Percentiles rank a stretch among this genome's conserved stretches.
phyloP scores from a whole-genome alignment of 2,329 filamentous ascomycete species.

The Sporothrix curviconia region DNA sequence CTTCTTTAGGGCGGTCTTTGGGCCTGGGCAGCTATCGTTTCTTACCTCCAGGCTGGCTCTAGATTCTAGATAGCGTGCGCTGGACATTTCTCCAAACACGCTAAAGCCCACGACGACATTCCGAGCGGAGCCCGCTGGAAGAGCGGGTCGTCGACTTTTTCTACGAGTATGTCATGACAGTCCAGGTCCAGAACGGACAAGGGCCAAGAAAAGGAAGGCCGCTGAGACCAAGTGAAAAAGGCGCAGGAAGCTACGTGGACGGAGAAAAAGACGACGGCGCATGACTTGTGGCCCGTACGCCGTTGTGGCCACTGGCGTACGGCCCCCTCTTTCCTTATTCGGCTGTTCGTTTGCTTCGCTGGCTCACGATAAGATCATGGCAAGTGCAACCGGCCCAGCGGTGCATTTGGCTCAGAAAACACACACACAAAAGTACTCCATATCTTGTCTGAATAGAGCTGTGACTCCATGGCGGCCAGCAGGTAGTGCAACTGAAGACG shows the following conservation, averaged over 20 bases:
- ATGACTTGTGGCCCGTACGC: background rate
- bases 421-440: no score
- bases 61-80: background rate
- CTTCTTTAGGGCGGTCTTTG: no score
- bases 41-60: no score
- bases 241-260: background rate
- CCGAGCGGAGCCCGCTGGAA: background rate
- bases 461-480: no score
- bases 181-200: background rate
- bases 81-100: background rate
- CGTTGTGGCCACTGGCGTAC: background rate
- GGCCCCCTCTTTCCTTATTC: background rate
- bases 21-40: no score
- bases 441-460: no score
- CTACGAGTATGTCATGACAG: background rate
- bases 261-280: background rate
- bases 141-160: background rate
- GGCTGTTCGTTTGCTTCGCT: no score
- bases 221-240: background rate
- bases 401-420: no score
- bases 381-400: no score
- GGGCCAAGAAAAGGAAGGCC: background rate
- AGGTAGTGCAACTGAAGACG: no score
- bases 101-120: background rate
- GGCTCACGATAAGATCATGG: no score